phyloP scores from a whole-genome alignment of 139 green algal genomes.

The Astrephomene gubernaculifera region DNA sequence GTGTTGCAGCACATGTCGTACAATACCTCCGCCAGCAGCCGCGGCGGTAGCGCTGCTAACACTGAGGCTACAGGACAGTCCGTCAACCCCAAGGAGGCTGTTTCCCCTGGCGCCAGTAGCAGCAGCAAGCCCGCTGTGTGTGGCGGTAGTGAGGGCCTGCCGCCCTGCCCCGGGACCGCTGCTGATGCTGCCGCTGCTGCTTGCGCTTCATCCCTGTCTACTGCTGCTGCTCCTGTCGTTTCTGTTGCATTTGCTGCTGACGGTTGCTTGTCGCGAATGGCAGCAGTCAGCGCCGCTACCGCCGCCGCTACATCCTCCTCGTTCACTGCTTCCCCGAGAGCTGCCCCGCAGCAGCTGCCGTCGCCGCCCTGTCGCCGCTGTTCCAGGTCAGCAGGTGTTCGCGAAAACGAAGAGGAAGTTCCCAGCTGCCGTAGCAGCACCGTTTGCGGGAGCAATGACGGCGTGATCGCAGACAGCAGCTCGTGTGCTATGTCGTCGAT shows the following conservation, averaged over 20 bases:
- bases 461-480: neutral
- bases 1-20: neutral
- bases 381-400: too few species aligned
- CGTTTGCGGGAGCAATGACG: too few species aligned
- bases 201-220: neutral
- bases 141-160: neutral
- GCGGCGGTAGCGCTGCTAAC: neutral
- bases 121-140: conserved; percentile 2
- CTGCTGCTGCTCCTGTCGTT: neutral
- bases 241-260: neutral
- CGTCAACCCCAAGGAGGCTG: neutral
- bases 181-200: neutral
- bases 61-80: neutral
- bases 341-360: too few species aligned
- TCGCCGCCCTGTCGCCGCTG: too few species aligned
- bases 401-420: too few species aligned
- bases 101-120: neutral
- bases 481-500: conserved; percentile 9
- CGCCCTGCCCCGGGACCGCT: neutral
- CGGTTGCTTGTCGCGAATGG: neutral
- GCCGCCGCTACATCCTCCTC: neutral
- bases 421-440: too few species aligned
- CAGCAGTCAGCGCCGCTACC: neutral
- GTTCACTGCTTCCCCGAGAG: too few species aligned
- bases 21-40: neutral